Conservation (phyloP, 192 early-diverging fungal genomes). For the Chytriomyces confervae region DNA sequence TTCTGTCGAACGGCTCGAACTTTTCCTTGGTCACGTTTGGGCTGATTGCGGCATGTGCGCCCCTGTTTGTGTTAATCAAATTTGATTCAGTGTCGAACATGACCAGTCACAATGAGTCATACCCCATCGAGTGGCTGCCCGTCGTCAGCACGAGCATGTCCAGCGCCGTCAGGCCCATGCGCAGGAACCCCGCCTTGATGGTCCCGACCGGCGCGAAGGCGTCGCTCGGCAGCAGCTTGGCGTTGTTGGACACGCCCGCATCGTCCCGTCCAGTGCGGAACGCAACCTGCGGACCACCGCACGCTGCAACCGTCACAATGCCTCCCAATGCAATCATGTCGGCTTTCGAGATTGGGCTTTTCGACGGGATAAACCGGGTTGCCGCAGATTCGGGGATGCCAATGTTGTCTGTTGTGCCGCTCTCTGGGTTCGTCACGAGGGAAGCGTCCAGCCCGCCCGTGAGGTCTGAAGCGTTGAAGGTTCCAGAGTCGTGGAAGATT, state of each 20-base stretch:
- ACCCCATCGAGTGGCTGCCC: slow-evolving; percentile 45
- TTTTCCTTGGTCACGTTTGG: slow-evolving; percentile 32
- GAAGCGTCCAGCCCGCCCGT: slow-evolving; percentile 37
- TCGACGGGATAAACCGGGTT: slow-evolving; percentile 1
- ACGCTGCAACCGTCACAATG: slow-evolving; percentile 32
- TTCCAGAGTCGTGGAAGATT: slow-evolving; percentile 43
- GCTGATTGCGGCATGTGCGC: slow-evolving; percentile 27
- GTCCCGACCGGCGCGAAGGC: not conserved
- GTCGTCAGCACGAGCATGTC: slow-evolving; percentile 42
- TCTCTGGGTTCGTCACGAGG: slow-evolving; percentile 2
- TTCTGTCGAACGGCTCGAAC: slow-evolving; percentile 45
- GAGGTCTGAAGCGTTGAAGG: slow-evolving; percentile 6
- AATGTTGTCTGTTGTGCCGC: not conserved
- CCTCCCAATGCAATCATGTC: slow-evolving; percentile 47
- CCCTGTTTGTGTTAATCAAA: not conserved
- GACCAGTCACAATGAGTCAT: not conserved
- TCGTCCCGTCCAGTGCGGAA: slow-evolving; percentile 27
- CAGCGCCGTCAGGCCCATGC: slow-evolving; percentile 24
- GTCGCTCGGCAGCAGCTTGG: slow-evolving; percentile 12
- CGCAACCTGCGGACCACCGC: slow-evolving; percentile 40
- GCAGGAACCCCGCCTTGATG: not conserved
- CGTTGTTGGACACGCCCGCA: slow-evolving; percentile 4
- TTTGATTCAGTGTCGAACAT: not conserved
- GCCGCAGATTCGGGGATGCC: slow-evolving; percentile 23
- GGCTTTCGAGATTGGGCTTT: slow-evolving; percentile 28